Base-by-base conservation (phyloP, 2,329 filamentous ascomycete genomes). In the Penicillium polonicum region DNA sequence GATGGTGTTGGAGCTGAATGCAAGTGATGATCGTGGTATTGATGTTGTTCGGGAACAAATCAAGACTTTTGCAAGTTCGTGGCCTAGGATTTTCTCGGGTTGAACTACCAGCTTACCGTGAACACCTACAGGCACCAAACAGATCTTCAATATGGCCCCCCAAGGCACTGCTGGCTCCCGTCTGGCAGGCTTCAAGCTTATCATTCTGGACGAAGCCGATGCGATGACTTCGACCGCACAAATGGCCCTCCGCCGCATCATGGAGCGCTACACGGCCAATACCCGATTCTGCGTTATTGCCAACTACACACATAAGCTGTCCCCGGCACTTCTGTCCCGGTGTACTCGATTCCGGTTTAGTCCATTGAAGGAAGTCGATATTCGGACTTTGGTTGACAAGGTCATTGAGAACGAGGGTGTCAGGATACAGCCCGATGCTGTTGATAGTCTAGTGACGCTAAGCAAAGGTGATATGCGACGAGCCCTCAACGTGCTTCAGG, bases 261-360 rank as follows among this genome's bases (percentile, higher is more conserved):
- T 99, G 94, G 94, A 99, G 73, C 96, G 96, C 78, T 99, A 99
- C 79, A 99, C 94, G 0, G 90, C 90, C 59, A 99, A 99, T 78
- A 97, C 94, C 2, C 84, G 94, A 52, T 99, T 99, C 79, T 97
- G 93, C 79, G 91, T 99, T 72, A 97, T 99, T 67, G 94, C 94
- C 67, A 99, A 99, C 78, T 99, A 99, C 76, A 94, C 94, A 31
- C 94, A 99, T 80, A 99, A 99, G 76, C 86, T 99, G 39, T 95
- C 91, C 13, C 93, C 94, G 0, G 94, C 94, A 0, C 81, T 99
- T 43, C 81, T 99, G 52, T 97, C 93, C 48, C 83, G 94, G 68
- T 99, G 94, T 77, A 99, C 94, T 10, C 83, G 94, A 38, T 99
- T 99, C 75, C 83, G 94, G 33, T 99, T 99, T 77, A 96, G 91